Base-by-base conservation (phyloP, 768 basidiomycete genomes). In the Termitomyces sp. region DNA sequence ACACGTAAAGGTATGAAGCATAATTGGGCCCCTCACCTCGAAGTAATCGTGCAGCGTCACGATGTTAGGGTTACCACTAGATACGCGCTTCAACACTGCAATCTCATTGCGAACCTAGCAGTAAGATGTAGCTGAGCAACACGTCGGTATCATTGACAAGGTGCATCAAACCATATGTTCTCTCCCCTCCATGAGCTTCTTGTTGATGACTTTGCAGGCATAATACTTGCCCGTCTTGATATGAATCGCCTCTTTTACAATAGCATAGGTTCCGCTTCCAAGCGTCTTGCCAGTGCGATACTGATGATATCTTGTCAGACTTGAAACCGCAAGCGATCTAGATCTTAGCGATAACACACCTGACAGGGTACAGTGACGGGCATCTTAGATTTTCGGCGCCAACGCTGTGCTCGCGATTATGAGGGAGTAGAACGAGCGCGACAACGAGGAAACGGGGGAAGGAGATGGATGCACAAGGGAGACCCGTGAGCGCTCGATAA, bases 141-240 rank as follows among this genome's bases (percentile, higher is more conserved):
- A 36, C 28, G 32, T 52, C 39, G 53, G 61, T 58, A 45, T 62
- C 42, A 55, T 46, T 44, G 32, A 44, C 28, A 55, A 12, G 40
- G 59, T 53, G 7, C 35, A 40, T 71, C 86, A 67, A 22, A 95
- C 96, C 96, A 99, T 98, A 73, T 96, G 88, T 77, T 98, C 96
- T 65, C 96, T 82, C 5, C 96, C 96, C 72, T 96, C 92, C 95
- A 97, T 97, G 61, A 97, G 86, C 70, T 96, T 94, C 84, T 98
- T 98, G 87, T 96, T 98, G 78, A 98, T 95, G 69, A 98, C 97
- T 76, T 99, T 99, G 85, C 96, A 98, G 22, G 96, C 97, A 80
- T 90, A 98, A 78, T 96, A 96, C 74, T 97, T 85, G 62, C 80
- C 80, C 1, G 94, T 94, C 78, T 90, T 88, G 78, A 96, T 89